Percentiles rank a stretch among this genome's conserved stretches.
These are phyloP conservation scores for Buxus sempervirens DNA, from an alignment of 164 flowering plant genomes.

Conservation along the genomic window DNA sequence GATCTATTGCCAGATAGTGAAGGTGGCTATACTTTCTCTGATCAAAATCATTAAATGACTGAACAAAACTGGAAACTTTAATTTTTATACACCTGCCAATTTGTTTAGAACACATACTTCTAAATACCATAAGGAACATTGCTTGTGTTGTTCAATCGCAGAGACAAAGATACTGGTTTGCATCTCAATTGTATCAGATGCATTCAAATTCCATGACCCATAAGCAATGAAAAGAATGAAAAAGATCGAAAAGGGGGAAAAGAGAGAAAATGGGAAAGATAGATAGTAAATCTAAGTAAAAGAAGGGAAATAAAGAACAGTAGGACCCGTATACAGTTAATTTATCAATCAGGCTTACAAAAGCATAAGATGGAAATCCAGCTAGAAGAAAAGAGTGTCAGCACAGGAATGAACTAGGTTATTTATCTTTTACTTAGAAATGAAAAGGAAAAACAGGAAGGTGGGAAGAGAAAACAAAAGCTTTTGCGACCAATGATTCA, in stretches of 20 bases:
- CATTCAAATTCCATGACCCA: slow-evolving; percentile 26
- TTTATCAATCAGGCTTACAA: slow-evolving; percentile 6
- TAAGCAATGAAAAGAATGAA: slow-evolving; percentile 22
- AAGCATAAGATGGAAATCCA: slow-evolving; percentile 26
- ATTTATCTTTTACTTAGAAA: slow-evolving; percentile 22
- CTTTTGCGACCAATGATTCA: not conserved
- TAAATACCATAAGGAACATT: slow-evolving; percentile 59
- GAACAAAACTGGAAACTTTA: slow-evolving; percentile 19
- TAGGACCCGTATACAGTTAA: slow-evolving; percentile 16
- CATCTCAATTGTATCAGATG: slow-evolving; percentile 23
- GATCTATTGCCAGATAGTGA: slow-evolving; percentile 7
- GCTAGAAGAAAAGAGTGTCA: slow-evolving; percentile 24
- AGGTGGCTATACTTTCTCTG: slow-evolving; percentile 11
- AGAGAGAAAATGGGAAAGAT: not conserved
- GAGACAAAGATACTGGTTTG: slow-evolving; percentile 32
- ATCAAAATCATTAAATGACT: slow-evolving; percentile 13
- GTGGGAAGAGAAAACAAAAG: slow-evolving; percentile 6
- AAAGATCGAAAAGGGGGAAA: slow-evolving; percentile 3
- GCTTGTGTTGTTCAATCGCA: slow-evolving; percentile 69
- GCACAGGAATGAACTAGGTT: slow-evolving; percentile 13
- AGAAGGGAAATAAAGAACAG: slow-evolving; percentile 23
- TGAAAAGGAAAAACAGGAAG: slow-evolving; percentile 14
- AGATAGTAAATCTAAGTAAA: not conserved
- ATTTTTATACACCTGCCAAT: slow-evolving; percentile 24
- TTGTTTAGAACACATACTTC: slow-evolving; percentile 47